phyloP scores from a whole-genome alignment of 2,329 filamentous ascomycete species.

The Alternaria sp. region DNA sequence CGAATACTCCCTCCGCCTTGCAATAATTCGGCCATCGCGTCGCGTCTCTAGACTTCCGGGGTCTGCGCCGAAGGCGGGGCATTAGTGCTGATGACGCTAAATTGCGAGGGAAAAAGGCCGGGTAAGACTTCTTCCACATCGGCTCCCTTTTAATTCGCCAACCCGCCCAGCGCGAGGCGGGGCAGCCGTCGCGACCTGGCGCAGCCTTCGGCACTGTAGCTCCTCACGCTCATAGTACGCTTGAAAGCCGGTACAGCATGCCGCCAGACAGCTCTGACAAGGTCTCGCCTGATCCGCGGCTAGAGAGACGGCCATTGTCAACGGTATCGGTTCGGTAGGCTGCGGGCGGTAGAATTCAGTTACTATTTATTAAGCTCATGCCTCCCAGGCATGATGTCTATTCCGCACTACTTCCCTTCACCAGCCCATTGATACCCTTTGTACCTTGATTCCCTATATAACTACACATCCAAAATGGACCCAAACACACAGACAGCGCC shows the following conservation, averaged over 20 bases:
- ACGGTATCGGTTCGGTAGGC: slow-evolving; percentile 28
- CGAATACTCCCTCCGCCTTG: neutral
- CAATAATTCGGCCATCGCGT: slow-evolving; percentile 11
- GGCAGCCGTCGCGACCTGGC: slow-evolving; percentile 20
- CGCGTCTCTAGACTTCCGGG: slow-evolving; percentile 18
- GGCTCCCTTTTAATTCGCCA: slow-evolving; percentile 64
- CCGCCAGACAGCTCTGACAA: slow-evolving; percentile 20
- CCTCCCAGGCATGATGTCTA: slow-evolving; percentile 11
- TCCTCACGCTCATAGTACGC: slow-evolving; percentile 2
- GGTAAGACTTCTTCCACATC: slow-evolving; percentile 35
- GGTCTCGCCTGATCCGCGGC: slow-evolving; percentile 28
- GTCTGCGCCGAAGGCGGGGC: slow-evolving; percentile 34
- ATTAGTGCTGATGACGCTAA: slow-evolving; percentile 4
- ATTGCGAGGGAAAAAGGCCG: slow-evolving; percentile 24
- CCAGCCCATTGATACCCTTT: neutral
- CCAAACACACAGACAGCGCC: slow-evolving; percentile 32
- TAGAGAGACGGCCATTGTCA: slow-evolving; percentile 31
- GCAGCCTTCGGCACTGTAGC: slow-evolving; percentile 30
- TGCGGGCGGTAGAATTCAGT: neutral
- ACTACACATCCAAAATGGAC: slow-evolving; percentile 14
- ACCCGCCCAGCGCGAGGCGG: slow-evolving; percentile 18
- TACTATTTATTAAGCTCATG: slow-evolving; percentile 26
- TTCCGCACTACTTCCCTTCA: neutral
- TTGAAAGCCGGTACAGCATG: slow-evolving; percentile 26
- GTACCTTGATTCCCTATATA: neutral